Conservation (phyloP, 176 grass and related monocot genomes). For the Oryza australiensis region DNA sequence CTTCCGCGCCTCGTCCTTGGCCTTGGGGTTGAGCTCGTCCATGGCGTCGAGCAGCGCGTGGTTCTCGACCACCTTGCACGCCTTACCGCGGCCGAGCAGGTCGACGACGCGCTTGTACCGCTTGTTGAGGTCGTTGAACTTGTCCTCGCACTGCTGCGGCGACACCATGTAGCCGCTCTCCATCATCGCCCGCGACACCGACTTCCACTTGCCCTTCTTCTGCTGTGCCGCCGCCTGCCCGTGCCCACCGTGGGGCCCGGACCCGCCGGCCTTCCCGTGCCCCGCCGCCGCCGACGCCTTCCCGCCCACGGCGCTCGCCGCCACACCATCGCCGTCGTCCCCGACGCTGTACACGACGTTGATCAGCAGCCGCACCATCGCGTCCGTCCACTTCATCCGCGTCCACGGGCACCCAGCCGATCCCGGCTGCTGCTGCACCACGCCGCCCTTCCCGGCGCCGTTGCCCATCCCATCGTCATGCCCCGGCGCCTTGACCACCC, state of each 20-base stretch:
- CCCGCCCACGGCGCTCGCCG: neutral
- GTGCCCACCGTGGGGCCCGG: slow-evolving; percentile 24
- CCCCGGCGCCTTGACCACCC: slow-evolving; percentile 12
- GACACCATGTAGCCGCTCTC: slow-evolving; percentile 75
- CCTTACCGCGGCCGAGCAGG: slow-evolving; percentile 79
- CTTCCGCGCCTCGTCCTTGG: slow-evolving; percentile 90
- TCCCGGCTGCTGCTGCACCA: neutral
- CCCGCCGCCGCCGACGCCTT: slow-evolving; percentile 1
- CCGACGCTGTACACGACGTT: slow-evolving; percentile 69
- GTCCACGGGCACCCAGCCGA: slow-evolving; percentile 60
- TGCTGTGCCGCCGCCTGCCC: slow-evolving; percentile 41
- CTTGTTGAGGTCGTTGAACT: slow-evolving; percentile 99
- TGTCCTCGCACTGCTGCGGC: slow-evolving; percentile 99
- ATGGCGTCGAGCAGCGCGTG: slow-evolving; percentile 68
- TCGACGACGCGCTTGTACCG: slow-evolving; percentile 89
- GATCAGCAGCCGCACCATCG: slow-evolving; percentile 85
- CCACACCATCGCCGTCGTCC: slow-evolving; percentile 60
- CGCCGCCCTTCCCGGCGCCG: slow-evolving; percentile 20
- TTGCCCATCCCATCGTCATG: slow-evolving; percentile 51
- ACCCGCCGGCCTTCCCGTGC: slow-evolving; percentile 8
- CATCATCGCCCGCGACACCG: slow-evolving; percentile 80
- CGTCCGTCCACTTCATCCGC: slow-evolving; percentile 97
- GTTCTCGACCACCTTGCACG: slow-evolving; percentile 85
- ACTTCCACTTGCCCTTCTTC: slow-evolving; percentile 99
- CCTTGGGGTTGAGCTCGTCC: slow-evolving; percentile 61